A percentile compares a stretch with the other conserved stretches of the same genome.
Conservation (phyloP, 2,329 filamentous ascomycete species). For the Epichloe glyceriae region DNA sequence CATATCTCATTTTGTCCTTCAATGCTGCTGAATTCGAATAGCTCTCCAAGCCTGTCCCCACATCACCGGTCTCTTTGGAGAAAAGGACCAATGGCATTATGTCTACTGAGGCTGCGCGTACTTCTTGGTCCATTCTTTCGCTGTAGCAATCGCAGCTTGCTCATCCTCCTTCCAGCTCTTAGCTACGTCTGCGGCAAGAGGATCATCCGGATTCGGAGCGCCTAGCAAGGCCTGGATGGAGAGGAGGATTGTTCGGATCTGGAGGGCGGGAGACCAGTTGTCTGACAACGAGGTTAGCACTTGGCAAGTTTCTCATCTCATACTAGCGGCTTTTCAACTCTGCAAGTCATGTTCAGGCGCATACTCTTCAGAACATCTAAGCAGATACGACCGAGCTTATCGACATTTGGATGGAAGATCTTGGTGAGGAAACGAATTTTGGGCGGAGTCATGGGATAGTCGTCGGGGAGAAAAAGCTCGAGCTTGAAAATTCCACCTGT, state of each 20-base stretch:
- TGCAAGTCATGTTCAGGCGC: slow-evolving; percentile 12
- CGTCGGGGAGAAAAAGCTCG: slow-evolving; percentile 92
- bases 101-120: slow-evolving; percentile 47
- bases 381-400: slow-evolving; percentile 93
- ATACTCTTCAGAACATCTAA: slow-evolving; percentile 93
- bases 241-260: slow-evolving; percentile 96
- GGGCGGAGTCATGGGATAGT: slow-evolving; percentile 97
- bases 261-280: slow-evolving; percentile 96
- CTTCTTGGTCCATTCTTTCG: slow-evolving; percentile 79
- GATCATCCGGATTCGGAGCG: slow-evolving; percentile 94
- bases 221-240: slow-evolving; percentile 95
- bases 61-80: background rate
- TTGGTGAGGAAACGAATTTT: slow-evolving; percentile 98
- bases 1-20: slow-evolving; percentile 7
- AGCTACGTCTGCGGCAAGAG: slow-evolving; percentile 93
- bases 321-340: background rate
- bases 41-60: background rate
- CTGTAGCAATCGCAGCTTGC: slow-evolving; percentile 80
- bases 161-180: slow-evolving; percentile 98
- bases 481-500: slow-evolving; percentile 80
- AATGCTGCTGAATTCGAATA: slow-evolving; percentile 5
- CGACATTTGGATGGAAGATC: slow-evolving; percentile 98
- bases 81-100: background rate
- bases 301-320: background rate
- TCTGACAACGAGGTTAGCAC: slow-evolving; percentile 36